phyloP scores from a whole-genome alignment of 2,329 filamentous ascomycete species.

The Fonsecaea pugnacius region DNA sequence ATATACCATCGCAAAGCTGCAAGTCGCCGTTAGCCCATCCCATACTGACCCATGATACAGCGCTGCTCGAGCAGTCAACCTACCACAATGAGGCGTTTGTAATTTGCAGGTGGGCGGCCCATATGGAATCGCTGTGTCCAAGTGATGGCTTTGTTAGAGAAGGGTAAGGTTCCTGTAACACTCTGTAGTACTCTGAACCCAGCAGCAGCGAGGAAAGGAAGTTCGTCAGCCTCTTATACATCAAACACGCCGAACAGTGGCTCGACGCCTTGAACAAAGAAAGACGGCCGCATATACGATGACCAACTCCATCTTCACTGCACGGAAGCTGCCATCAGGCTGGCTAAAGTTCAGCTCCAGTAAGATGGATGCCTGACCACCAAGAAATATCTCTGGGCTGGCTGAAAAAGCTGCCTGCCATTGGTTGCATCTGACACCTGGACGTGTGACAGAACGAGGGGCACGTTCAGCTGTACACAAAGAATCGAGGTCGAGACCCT shows the following conservation, averaged over 20 bases:
- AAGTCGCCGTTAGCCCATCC: not conserved
- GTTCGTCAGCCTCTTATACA: not conserved
- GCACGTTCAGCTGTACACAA: conserved; percentile 22
- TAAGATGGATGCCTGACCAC: conserved; percentile 11
- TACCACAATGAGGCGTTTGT: conserved; percentile 41
- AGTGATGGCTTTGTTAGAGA: not conserved
- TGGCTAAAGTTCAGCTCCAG: conserved; percentile 15
- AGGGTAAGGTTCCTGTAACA: not conserved
- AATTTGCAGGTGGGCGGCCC: conserved; percentile 18
- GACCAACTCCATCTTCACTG: not conserved
- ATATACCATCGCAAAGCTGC: not conserved
- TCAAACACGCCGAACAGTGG: not conserved
- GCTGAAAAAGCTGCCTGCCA: conserved; percentile 15
- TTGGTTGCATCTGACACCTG: conserved; percentile 8
- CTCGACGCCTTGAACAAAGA: not conserved
- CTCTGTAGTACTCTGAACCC: not conserved
- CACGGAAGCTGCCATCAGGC: not conserved
- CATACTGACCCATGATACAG: not conserved
- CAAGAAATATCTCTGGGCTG: conserved; percentile 6
- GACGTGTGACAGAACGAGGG: conserved; percentile 13
- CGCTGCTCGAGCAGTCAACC: not conserved
- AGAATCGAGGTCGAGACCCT: conserved; percentile 4
- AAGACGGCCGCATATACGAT: not conserved
- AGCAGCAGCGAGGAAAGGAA: not conserved
- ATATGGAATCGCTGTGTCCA: conserved; percentile 5